phyloP scores from a whole-genome alignment of 441 rosid species.

The Pelargonium australe region DNA sequence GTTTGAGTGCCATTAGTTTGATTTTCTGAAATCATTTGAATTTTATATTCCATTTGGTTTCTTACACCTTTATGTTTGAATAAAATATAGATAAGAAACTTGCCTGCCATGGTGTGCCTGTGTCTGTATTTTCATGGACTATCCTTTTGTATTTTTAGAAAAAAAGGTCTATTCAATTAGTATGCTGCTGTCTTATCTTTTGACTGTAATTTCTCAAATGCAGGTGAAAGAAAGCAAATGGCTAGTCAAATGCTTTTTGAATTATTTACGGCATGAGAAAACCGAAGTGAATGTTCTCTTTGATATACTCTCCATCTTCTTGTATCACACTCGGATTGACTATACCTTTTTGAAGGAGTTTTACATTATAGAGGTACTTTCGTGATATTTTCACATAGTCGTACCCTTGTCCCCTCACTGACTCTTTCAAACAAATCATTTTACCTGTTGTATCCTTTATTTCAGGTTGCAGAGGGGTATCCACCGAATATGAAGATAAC shows the following conservation, averaged over 20 bases:
- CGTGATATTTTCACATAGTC: not conserved
- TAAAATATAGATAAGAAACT: not conserved
- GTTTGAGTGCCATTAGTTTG: not conserved
- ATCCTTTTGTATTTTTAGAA: not conserved
- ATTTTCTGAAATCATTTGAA: slow-evolving; percentile 5
- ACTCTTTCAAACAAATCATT: not conserved
- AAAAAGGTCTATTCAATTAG: not conserved
- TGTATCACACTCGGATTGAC: slow-evolving; percentile 87
- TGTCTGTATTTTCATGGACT: not conserved
- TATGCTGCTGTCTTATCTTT: slow-evolving; percentile 10
- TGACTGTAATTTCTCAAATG: slow-evolving; percentile 25
- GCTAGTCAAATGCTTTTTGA: slow-evolving; percentile 97
- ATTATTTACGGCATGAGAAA: slow-evolving; percentile 79
- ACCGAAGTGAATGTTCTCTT: slow-evolving; percentile 78
- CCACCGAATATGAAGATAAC: slow-evolving; percentile 70
- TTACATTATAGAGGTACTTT: slow-evolving; percentile 85
- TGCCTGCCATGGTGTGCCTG: slow-evolving; percentile 9
- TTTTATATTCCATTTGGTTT: not conserved
- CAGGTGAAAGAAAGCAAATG: slow-evolving; percentile 99
- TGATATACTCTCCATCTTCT: slow-evolving; percentile 86
- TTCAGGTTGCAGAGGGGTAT: slow-evolving; percentile 94
- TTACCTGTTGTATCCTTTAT: slow-evolving; percentile 14
- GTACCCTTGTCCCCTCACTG: not conserved
- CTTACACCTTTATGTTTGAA: not conserved
- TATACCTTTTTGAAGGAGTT: slow-evolving; percentile 94